Conservation (phyloP, 768 basidiomycete species). For the Collybia sp. region DNA sequence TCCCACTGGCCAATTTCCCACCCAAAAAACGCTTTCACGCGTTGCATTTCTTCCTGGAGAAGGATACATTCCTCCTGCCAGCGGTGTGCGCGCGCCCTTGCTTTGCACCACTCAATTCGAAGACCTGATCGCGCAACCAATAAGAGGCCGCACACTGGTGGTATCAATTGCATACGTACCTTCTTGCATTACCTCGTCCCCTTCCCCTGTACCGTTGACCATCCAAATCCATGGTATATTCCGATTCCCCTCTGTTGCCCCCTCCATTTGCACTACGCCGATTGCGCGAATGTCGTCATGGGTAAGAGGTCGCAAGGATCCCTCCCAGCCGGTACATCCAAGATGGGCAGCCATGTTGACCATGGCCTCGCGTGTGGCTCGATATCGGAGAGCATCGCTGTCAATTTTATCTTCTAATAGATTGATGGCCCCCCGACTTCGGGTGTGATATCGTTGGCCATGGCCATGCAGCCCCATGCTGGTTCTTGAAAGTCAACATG, state of each 20-base stretch:
- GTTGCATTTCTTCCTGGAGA: constrained; percentile 10
- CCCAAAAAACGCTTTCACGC: constrained; percentile 2
- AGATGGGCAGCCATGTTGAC: background rate
- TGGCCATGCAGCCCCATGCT: too few relatives aligned
- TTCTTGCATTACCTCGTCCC: constrained; percentile 1
- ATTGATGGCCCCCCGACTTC: background rate
- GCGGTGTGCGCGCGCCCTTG: background rate
- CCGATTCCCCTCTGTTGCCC: background rate
- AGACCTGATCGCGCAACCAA: background rate
- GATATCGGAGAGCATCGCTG: background rate
- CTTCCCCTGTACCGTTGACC: background rate
- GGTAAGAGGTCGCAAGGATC: background rate
- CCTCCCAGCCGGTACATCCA: background rate
- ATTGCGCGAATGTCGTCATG: background rate
- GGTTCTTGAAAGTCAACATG: background rate
- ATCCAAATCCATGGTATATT: constrained; percentile 4
- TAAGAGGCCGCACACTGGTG: background rate
- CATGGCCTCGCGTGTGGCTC: background rate
- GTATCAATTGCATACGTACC: background rate
- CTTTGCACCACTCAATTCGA: constrained; percentile 7
- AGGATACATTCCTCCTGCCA: constrained; percentile 8
- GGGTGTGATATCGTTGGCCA: background rate
- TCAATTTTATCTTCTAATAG: background rate
- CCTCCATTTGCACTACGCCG: background rate
- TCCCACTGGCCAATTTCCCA: constrained; percentile 8